Evolutionary conservation across 805 yeast species (phyloP).

Genomic region (Wickerhamiella lipophila): DNA sequence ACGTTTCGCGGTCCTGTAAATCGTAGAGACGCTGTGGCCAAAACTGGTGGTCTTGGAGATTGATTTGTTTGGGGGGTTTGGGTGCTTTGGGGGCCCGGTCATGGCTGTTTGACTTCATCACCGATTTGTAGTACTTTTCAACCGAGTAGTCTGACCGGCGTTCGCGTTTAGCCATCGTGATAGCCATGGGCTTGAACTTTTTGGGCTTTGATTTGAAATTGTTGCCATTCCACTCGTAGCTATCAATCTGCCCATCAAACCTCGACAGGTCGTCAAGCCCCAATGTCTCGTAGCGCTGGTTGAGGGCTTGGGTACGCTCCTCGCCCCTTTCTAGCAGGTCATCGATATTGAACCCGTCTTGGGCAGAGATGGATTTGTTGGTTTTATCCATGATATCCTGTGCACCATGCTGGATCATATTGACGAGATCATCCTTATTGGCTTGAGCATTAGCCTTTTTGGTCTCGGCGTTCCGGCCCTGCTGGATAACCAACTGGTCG

Average conservation of each 20-base stretch:
- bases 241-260: conserved; percentile 56
- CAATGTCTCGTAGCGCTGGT: conserved; percentile 67
- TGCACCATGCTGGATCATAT: conserved; percentile 97
- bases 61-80: conserved; percentile 71
- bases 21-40: conserved; percentile 65
- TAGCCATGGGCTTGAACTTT: conserved; percentile 37
- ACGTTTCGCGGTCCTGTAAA: conserved; percentile 68
- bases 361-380: conserved; percentile 19
- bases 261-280: conserved; percentile 91
- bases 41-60: conserved; percentile 82
- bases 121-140: conserved; percentile 76
- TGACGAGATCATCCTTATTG: conserved; percentile 67
- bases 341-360: conserved; percentile 50
- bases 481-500: conserved; percentile 93
- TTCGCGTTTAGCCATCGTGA: conserved; percentile 61
- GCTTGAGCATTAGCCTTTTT: conserved; percentile 32
- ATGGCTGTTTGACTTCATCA: conserved; percentile 37
- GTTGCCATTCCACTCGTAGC: conserved; percentile 93
- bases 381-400: conserved; percentile 59
- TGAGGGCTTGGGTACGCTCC: conserved; percentile 63
- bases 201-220: conserved; percentile 48
- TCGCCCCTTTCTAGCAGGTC: conserved; percentile 69
- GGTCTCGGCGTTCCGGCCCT: conserved; percentile 47
- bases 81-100: conserved; percentile 48
- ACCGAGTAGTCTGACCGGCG: conserved; percentile 57